phyloP scores from a whole-genome alignment of 2,329 filamentous ascomycete genomes.

The Aspergillus sp. region DNA sequence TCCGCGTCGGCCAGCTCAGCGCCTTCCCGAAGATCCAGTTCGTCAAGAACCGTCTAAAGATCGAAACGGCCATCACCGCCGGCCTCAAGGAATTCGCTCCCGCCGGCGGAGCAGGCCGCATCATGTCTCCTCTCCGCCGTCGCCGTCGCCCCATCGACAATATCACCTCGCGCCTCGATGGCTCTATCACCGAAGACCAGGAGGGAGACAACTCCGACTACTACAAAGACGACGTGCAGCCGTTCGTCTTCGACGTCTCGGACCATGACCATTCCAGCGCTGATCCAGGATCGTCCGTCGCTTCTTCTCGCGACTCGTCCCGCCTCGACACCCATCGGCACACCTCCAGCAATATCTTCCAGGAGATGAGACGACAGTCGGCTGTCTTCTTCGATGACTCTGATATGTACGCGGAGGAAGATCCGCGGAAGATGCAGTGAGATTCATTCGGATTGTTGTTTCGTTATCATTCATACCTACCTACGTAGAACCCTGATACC shows the following conservation, averaged over 20 bases:
- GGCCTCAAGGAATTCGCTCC: conserved; percentile 45
- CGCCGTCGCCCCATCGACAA: conserved; percentile 16
- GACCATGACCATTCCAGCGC: conserved; percentile 10
- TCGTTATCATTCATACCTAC: too few species aligned
- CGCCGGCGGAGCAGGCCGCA: conserved; percentile 17
- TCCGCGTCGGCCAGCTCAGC: conserved; percentile 84
- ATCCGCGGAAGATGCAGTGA: conserved; percentile 3
- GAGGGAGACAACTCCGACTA: conserved; percentile 21
- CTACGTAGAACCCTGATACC: not conserved
- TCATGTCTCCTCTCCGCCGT: conserved; percentile 24
- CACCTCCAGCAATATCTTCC: conserved; percentile 35
- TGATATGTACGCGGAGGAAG: conserved; percentile 33
- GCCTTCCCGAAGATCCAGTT: conserved; percentile 92
- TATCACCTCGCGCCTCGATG: conserved; percentile 26
- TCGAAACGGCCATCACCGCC: conserved; percentile 68
- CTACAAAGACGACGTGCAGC: conserved; percentile 9
- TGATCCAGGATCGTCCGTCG: conserved; percentile 13
- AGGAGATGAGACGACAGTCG: conserved; percentile 47
- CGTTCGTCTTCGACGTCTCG: conserved; percentile 19
- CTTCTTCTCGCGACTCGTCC: conserved; percentile 20
- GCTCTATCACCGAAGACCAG: conserved; percentile 27
- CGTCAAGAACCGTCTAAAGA: conserved; percentile 78
- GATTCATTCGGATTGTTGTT: not conserved
- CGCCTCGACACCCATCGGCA: conserved; percentile 14
- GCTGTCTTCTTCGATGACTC: conserved; percentile 49